A percentile compares a stretch with the other conserved stretches of the same genome.
phyloP scores from a whole-genome alignment of 1,284 basidiomycete genomes.

The Cryptococcus sp. region DNA sequence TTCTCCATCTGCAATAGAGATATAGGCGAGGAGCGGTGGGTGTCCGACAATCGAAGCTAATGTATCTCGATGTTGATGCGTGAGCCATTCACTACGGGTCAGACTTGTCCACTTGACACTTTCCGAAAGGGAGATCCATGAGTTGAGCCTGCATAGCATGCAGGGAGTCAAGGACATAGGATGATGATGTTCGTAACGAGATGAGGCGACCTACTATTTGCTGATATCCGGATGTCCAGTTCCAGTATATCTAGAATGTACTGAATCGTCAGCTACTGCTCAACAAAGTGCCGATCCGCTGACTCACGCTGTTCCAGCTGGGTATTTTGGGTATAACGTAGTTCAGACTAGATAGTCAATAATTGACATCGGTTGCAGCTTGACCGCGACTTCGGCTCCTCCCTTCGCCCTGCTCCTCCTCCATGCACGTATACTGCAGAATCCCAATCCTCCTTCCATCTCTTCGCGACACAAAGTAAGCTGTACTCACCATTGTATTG shows the following conservation, averaged over 20 bases:
- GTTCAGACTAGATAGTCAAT: constrained; percentile 58
- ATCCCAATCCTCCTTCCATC: too few species aligned
- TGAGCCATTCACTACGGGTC: constrained; percentile 81
- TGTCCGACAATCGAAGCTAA: constrained; percentile 88
- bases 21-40: constrained; percentile 74
- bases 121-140: too few species aligned
- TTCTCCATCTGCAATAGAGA: constrained; percentile 91
- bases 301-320: constrained; percentile 82
- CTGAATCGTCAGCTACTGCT: constrained; percentile 47
- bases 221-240: constrained; percentile 91
- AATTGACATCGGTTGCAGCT: not conserved
- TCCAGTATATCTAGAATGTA: constrained; percentile 94
- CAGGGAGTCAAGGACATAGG: constrained; percentile 4
- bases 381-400: too few species aligned
- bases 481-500: too few species aligned
- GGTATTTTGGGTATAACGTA: constrained; percentile 89
- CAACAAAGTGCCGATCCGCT: not conserved
- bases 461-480: too few species aligned
- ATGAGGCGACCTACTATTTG: constrained; percentile 66
- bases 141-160: constrained; percentile 2
- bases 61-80: constrained; percentile 95
- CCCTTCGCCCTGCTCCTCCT: too few species aligned
- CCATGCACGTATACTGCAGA: too few species aligned
- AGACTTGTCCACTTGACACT: constrained; percentile 1
- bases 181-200: constrained; percentile 1